Evolutionary conservation across 2,329 filamentous ascomycete species (phyloP).

Genomic region (Phyllosticta citribraziliensis): DNA sequence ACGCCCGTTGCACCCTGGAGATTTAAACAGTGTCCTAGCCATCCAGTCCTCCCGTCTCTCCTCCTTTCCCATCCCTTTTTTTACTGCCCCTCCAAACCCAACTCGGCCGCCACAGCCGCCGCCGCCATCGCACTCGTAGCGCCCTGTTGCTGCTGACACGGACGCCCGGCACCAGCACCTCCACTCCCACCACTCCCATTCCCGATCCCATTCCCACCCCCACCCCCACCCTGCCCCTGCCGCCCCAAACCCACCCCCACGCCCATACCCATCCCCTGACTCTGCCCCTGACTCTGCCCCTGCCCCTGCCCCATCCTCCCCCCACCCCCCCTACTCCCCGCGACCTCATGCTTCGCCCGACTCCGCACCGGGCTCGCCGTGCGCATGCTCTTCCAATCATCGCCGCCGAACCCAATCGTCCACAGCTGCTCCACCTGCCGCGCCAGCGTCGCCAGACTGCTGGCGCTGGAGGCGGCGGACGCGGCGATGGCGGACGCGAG

Average conservation of each 20-base stretch:
- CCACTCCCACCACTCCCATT: too few relatives aligned
- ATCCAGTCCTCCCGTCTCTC: too few relatives aligned
- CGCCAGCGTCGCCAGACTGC: neutral
- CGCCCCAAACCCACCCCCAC: neutral
- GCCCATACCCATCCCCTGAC: neutral
- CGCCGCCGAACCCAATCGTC: slow-evolving; percentile 1
- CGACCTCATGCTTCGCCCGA: neutral
- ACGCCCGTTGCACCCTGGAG: too few relatives aligned
- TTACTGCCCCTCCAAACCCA: too few relatives aligned
- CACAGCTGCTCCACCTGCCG: neutral
- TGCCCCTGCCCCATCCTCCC: neutral
- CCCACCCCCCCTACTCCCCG: neutral
- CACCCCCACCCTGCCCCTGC: neutral
- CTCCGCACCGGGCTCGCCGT: neutral
- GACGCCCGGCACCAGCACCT: too few relatives aligned
- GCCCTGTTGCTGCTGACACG: too few relatives aligned
- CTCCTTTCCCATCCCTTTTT: too few relatives aligned
- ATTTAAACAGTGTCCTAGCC: too few relatives aligned
- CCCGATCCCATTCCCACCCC: too few relatives aligned
- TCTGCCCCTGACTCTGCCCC: too few relatives aligned
- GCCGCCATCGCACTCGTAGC: too few relatives aligned
- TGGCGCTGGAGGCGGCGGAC: neutral
- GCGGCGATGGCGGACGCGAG: neutral
- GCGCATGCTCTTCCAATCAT: neutral
- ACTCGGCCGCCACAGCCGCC: too few relatives aligned